phyloP scores from a whole-genome alignment of 2,329 filamentous ascomycete genomes.

The Trichophyton rubrum region DNA sequence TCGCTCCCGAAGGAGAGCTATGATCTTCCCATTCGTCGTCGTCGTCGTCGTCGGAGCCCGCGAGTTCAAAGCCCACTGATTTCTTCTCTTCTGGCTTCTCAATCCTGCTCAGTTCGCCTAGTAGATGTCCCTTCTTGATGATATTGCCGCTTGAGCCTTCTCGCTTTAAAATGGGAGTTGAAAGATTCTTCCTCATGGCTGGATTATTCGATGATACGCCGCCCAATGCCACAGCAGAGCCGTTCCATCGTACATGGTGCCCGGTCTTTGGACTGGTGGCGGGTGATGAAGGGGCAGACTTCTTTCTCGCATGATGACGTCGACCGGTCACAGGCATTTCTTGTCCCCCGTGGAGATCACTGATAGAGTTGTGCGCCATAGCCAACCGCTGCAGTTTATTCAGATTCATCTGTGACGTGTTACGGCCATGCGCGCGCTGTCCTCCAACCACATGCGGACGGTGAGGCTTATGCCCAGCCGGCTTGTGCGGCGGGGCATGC shows the following conservation, averaged over 20 bases:
- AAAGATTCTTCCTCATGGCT: slow-evolving; percentile 36
- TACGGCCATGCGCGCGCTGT: slow-evolving; percentile 31
- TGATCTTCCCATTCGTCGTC: slow-evolving; percentile 38
- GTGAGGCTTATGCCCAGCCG: slow-evolving; percentile 24
- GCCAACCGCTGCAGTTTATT: slow-evolving; percentile 31
- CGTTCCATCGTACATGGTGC: slow-evolving; percentile 32
- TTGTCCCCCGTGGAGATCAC: slow-evolving; percentile 17
- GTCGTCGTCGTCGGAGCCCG: slow-evolving; percentile 29
- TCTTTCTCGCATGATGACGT: slow-evolving; percentile 35
- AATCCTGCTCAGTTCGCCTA: slow-evolving; percentile 7
- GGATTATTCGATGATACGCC: slow-evolving; percentile 22
- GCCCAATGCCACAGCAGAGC: slow-evolving; percentile 24
- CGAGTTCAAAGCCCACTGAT: slow-evolving; percentile 36
- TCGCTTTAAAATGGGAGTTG: slow-evolving; percentile 31
- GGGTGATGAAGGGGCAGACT: slow-evolving; percentile 34
- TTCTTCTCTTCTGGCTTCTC: slow-evolving; percentile 26
- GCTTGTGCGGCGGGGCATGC: slow-evolving; percentile 21
- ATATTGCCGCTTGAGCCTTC: slow-evolving; percentile 24
- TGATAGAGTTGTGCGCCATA: slow-evolving; percentile 21
- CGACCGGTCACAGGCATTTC: slow-evolving; percentile 9
- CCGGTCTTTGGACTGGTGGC: slow-evolving; percentile 29
- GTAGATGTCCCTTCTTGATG: slow-evolving; percentile 29
- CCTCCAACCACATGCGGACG: slow-evolving; percentile 31
- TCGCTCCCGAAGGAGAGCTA: slow-evolving; percentile 36
- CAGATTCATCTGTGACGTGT: slow-evolving; percentile 34